Conservation (phyloP, 257 asterid genomes). For the Knoxia roxburghii region DNA sequence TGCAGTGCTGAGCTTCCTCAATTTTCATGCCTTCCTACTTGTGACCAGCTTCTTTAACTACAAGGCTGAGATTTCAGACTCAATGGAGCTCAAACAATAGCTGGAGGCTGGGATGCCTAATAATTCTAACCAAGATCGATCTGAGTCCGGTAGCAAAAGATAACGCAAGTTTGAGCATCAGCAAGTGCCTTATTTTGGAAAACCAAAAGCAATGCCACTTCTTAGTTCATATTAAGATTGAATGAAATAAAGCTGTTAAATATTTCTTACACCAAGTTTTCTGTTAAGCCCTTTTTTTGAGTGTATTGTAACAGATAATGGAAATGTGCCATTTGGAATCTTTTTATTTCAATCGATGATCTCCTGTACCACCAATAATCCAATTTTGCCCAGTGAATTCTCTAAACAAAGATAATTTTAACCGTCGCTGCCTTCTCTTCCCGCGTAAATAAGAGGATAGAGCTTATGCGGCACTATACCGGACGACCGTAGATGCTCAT, state of each 20-base stretch:
- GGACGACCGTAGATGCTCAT: too few species aligned
- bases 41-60: slow-evolving; percentile 54
- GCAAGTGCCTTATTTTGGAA: not conserved
- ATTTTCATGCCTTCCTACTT: slow-evolving; percentile 43
- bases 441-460: too few species aligned
- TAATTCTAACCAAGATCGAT: slow-evolving; percentile 6
- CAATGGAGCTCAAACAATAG: slow-evolving; percentile 55
- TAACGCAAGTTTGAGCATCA: not conserved
- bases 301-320: slow-evolving; percentile 4
- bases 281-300: not conserved
- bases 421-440: too few species aligned
- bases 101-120: slow-evolving; percentile 18
- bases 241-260: slow-evolving; percentile 14
- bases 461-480: too few species aligned
- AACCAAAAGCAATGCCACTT: not conserved
- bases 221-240: not conserved
- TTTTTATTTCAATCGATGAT: not conserved
- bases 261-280: slow-evolving; percentile 5
- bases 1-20: slow-evolving; percentile 48
- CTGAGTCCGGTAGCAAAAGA: too few species aligned
- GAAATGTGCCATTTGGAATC: not conserved
- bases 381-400: too few species aligned
- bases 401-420: too few species aligned
- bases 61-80: slow-evolving; percentile 72
- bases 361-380: too few species aligned